These are phyloP conservation scores for Neonothopanus nambi DNA, from an alignment of 1,284 basidiomycete species.

Conservation along the genomic window DNA sequence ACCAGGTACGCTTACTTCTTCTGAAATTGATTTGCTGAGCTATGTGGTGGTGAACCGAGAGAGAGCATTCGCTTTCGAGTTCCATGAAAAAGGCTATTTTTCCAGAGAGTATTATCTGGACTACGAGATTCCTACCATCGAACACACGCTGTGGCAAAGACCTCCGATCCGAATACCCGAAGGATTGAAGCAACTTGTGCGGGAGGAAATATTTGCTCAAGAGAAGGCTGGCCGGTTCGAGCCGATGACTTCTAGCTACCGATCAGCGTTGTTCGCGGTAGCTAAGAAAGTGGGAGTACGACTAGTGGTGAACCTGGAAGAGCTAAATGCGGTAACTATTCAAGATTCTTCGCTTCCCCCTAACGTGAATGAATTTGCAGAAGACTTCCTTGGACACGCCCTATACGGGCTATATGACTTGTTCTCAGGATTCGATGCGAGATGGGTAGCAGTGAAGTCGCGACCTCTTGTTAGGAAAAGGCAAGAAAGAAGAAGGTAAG, in stretches of 20 bases:
- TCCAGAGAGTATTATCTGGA: constrained; percentile 34
- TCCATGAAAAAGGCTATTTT: constrained; percentile 31
- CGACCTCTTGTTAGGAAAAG: too few species aligned
- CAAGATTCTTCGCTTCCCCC: constrained; percentile 29
- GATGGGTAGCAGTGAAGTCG: background rate
- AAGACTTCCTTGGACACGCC: constrained; percentile 27
- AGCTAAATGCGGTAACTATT: constrained; percentile 33
- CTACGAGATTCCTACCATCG: too few species aligned
- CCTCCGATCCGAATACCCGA: constrained; percentile 28
- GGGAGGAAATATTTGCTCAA: constrained; percentile 23
- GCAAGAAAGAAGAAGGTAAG: too few species aligned
- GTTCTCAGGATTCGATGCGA: constrained; percentile 16
- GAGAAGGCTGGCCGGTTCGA: constrained; percentile 30
- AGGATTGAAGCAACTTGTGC: constrained; percentile 24
- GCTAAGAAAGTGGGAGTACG: constrained; percentile 32
- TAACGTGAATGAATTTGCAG: constrained; percentile 31
- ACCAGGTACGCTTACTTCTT: constrained; percentile 16
- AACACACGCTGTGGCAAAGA: too few species aligned
- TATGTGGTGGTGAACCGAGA: constrained; percentile 22
- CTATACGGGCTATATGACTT: constrained; percentile 28
- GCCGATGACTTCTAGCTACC: constrained; percentile 29
- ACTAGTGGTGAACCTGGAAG: constrained; percentile 31
- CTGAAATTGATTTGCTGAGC: constrained; percentile 26
- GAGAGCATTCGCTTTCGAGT: constrained; percentile 28
- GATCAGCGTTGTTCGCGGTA: constrained; percentile 31